A percentile compares a stretch with the other conserved stretches of the same genome.
Conservation (phyloP, 805 yeast genomes). For the Helenozyma baotianmanensis region DNA sequence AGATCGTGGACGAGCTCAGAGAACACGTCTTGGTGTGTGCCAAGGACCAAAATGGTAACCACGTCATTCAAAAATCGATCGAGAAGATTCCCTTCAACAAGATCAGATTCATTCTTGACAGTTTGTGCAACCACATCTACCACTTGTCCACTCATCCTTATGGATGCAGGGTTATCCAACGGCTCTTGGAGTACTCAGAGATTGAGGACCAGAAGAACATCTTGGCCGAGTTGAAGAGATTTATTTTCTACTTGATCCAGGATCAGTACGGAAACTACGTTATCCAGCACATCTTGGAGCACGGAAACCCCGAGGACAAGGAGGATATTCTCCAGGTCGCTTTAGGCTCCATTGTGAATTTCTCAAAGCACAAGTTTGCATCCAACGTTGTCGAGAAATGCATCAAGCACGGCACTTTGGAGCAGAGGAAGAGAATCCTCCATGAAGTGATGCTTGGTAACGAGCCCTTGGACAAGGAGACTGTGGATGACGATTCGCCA, state of each 20-base stretch:
- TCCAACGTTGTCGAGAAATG: conserved; percentile 96
- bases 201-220: conserved; percentile 61
- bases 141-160: conserved; percentile 92
- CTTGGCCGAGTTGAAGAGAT: conserved; percentile 66
- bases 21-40: conserved; percentile 54
- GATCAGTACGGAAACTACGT: conserved; percentile 98
- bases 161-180: conserved; percentile 95
- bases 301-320: conserved; percentile 63
- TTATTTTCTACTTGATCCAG: conserved; percentile 72
- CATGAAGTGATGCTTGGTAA: conserved; percentile 58
- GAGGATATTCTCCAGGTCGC: conserved; percentile 64
- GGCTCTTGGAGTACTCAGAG: conserved; percentile 77
- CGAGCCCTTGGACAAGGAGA: conserved; percentile 42
- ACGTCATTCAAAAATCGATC: conserved; percentile 92
- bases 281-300: conserved; percentile 89
- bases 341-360: conserved; percentile 63
- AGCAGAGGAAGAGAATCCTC: conserved; percentile 59
- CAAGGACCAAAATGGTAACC: conserved; percentile 96
- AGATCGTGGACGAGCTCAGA: conserved; percentile 65
- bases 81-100: conserved; percentile 74
- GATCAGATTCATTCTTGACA: conserved; percentile 67
- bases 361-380: conserved; percentile 96
- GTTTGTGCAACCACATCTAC: conserved; percentile 67
- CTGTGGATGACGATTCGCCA: conserved; percentile 60
- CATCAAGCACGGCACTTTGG: conserved; percentile 63